A percentile compares a stretch with the other conserved stretches of the same genome.
phyloP scores from a whole-genome alignment of 2,329 filamentous ascomycete genomes.

The Fusarium secorum region DNA sequence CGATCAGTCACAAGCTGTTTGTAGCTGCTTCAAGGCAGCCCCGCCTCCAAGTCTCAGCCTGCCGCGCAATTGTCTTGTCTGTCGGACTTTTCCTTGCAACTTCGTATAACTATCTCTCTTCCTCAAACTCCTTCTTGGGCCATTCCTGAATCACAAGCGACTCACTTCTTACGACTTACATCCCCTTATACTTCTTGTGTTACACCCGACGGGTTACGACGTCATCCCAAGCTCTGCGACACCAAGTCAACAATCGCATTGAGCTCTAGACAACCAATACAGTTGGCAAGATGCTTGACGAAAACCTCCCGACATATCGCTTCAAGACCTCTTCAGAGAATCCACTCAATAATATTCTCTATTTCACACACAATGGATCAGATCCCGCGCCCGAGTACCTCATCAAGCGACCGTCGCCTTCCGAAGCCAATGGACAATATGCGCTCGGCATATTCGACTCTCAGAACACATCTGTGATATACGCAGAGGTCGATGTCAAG shows the following conservation, averaged over 20 bases:
- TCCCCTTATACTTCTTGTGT: background rate
- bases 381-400: slow-evolving; percentile 82
- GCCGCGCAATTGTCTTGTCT: slow-evolving; percentile 26
- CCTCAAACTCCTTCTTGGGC: background rate
- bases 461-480: slow-evolving; percentile 81
- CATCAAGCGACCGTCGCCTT: slow-evolving; percentile 75
- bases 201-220: slow-evolving; percentile 3
- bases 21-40: slow-evolving; percentile 11
- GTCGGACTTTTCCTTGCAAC: slow-evolving; percentile 9
- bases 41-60: slow-evolving; percentile 25
- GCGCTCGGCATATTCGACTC: slow-evolving; percentile 86
- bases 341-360: slow-evolving; percentile 64
- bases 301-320: slow-evolving; percentile 82
- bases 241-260: slow-evolving; percentile 7
- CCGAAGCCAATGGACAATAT: slow-evolving; percentile 81
- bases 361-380: slow-evolving; percentile 75
- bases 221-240: slow-evolving; percentile 21
- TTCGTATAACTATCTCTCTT: background rate
- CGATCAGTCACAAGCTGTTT: slow-evolving; percentile 15
- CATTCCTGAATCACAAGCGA: background rate
- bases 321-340: slow-evolving; percentile 62
- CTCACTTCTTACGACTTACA: background rate
- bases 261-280: background rate
- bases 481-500: slow-evolving; percentile 82
- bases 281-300: slow-evolving; percentile 77